Evolutionary conservation across 73 alveolate genomes (phyloP).

Genomic region (Paramecium primaurelia): DNA sequence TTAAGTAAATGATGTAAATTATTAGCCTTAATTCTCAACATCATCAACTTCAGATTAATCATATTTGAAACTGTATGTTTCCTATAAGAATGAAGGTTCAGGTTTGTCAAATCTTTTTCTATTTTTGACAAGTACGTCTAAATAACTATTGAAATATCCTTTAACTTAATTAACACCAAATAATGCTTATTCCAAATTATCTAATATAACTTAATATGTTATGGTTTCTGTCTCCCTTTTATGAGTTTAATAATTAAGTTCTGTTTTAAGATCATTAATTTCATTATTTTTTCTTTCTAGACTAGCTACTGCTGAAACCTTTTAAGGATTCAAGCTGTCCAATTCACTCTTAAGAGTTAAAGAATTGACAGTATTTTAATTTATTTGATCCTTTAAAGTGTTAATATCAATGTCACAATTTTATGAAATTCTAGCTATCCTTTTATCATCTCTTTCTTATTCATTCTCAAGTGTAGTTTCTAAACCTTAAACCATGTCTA

Average conservation of each 20-base stretch:
- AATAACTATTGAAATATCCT: conserved; percentile 26
- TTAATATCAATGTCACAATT: conserved; percentile 38
- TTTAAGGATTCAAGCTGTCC: conserved; percentile 5
- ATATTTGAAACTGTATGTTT: background rate
- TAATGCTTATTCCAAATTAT: conserved; percentile 41
- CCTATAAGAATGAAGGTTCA: conserved; percentile 21
- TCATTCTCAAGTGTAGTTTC: conserved; percentile 1
- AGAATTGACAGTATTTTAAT: conserved; percentile 24
- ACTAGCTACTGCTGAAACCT: conserved; percentile 21
- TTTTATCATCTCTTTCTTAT: conserved; percentile 40
- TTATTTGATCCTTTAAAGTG: background rate
- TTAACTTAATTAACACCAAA: conserved; percentile 45
- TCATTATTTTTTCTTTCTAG: conserved; percentile 30
- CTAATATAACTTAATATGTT: background rate
- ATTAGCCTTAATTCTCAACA: background rate
- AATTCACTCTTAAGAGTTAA: conserved; percentile 15
- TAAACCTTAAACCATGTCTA: background rate
- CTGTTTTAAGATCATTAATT: conserved; percentile 18
- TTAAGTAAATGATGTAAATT: conserved; percentile 3
- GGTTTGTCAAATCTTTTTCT: conserved; percentile 49
- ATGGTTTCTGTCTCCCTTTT: conserved; percentile 35
- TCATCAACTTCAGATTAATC: conserved; percentile 11
- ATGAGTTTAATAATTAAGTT: background rate
- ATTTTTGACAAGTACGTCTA: conserved; percentile 28
- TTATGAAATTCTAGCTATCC: conserved; percentile 38